These are phyloP conservation scores for Peterozyma xylosa DNA, from an alignment of 805 yeast genomes.

Conservation along the genomic window DNA sequence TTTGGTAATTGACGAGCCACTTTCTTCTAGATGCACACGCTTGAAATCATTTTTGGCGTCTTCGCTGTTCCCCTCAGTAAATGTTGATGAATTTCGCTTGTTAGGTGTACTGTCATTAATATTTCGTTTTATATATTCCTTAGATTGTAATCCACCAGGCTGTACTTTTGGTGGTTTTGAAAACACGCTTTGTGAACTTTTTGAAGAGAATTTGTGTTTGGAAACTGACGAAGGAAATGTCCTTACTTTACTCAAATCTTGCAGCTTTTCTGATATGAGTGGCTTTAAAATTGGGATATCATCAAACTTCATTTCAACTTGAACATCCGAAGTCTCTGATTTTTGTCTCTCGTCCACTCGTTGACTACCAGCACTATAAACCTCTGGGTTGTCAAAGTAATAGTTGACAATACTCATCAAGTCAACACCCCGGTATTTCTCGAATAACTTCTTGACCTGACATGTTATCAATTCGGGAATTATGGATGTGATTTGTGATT, in stretches of 20 bases:
- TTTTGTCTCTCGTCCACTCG: neutral
- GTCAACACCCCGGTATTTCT: slow-evolving; percentile 17
- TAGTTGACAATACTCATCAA: slow-evolving; percentile 31
- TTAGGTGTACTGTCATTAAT: no score
- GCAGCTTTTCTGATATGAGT: neutral
- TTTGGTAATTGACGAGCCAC: neutral
- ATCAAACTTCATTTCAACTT: neutral
- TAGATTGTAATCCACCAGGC: no score
- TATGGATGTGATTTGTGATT: slow-evolving; percentile 24
- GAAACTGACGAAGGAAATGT: no score
- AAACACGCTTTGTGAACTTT: no score
- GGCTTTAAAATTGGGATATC: neutral
- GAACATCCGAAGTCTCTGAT: slow-evolving; percentile 1
- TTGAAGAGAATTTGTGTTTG: no score
- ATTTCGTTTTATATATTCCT: no score
- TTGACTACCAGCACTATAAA: neutral
- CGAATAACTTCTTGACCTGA: slow-evolving; percentile 16
- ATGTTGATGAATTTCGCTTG: neutral
- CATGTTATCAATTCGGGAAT: slow-evolving; percentile 23
- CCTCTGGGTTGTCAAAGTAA: slow-evolving; percentile 24
- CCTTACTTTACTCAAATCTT: neutral
- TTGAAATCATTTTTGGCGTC: neutral
- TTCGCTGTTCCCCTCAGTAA: neutral
- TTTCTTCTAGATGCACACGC: neutral
- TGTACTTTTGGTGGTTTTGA: no score